Base-by-base conservation (phyloP, 306 rosid genomes). In the Prunus mongolica region DNA sequence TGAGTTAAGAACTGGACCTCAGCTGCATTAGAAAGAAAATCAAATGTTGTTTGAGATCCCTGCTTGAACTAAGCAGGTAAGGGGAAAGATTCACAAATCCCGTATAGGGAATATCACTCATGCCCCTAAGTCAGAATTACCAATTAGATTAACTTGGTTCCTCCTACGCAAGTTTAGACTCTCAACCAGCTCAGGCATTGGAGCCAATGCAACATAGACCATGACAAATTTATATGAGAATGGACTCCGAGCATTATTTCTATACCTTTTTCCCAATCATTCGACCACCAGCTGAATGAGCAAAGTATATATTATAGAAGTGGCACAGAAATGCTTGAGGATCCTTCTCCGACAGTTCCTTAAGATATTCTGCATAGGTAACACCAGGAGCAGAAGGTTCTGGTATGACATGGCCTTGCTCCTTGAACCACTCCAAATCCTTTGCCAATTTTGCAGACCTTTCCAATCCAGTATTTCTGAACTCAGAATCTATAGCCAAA, bases 211-310 rank as follows among this genome's bases (percentile, higher is more conserved):
- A 25, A 45, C 46, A 67, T 47, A 65, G 70, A 12, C 54, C 7
- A 9, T 28, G 8, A 41, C 65, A 63, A 1, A 12, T 28, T 46
- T 67, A 27, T 74, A 57, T 69, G 50, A 63, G 41, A 47, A 70
- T 25, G 32, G 58, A 63, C 71, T 71, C 71, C 18, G 20, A 38
- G 72, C 50, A 79, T 2, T 16, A 41, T 76, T 32, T 63, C 27
- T 13, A 82, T 89, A 91, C 93, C 93, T 91, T 91, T 79, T 67
- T 89, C 69, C 99, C 99, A 34, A 96, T 93, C 97, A 92, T 92
- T 76, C 99, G 90, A 70, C 99, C 99, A 15, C 99, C 99, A 49
- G 99, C 99, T 16, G 93, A 45, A 79, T 96, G 99, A 56, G 99
- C 99, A 73, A 96, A 96, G 90, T 92, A 96, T 64, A 84, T 84